phyloP scores from a whole-genome alignment of 768 basidiomycete genomes.

The Symmetrospora coprosmae region DNA sequence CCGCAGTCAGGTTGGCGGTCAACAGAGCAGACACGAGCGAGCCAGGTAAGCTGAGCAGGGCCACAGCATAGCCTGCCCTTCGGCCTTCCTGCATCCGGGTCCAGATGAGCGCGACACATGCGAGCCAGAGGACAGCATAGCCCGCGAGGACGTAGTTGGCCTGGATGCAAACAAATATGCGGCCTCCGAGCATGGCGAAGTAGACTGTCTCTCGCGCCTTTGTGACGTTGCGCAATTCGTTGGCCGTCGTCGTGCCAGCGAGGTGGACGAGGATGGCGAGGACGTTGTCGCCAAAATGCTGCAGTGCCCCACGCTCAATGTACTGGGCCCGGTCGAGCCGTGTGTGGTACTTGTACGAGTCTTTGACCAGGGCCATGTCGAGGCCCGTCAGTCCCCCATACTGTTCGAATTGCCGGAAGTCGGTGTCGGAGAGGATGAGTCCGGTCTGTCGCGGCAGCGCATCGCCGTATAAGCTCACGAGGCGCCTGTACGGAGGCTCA shows the following conservation, averaged over 20 bases:
- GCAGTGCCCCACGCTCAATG: slow-evolving; percentile 66
- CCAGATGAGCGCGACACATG: slow-evolving; percentile 24
- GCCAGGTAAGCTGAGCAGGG: slow-evolving; percentile 43
- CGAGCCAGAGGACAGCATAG: slow-evolving; percentile 24
- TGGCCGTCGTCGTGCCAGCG: slow-evolving; percentile 46
- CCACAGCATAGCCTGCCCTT: slow-evolving; percentile 36
- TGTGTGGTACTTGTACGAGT: slow-evolving; percentile 89
- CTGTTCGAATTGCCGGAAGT: slow-evolving; percentile 79
- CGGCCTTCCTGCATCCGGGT: slow-evolving; percentile 27
- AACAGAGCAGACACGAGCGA: slow-evolving; percentile 50
- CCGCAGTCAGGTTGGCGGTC: slow-evolving; percentile 56
- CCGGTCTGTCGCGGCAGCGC: slow-evolving; percentile 1
- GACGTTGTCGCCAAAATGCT: slow-evolving; percentile 82
- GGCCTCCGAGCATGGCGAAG: slow-evolving; percentile 54
- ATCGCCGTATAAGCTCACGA: neutral
- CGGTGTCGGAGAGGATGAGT: slow-evolving; percentile 49
- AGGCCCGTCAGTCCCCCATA: slow-evolving; percentile 63
- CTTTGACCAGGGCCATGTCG: slow-evolving; percentile 86
- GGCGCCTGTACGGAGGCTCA: no score
- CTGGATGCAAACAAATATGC: slow-evolving; percentile 47
- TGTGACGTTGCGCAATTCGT: slow-evolving; percentile 30
- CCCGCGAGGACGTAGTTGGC: slow-evolving; percentile 33
- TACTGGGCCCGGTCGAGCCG: slow-evolving; percentile 47
- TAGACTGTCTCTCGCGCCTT: slow-evolving; percentile 45
- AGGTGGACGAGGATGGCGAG: slow-evolving; percentile 64